Evolutionary conservation across 768 basidiomycete genomes (phyloP).

Genomic region (Phlebiopsis flavidoalba): DNA sequence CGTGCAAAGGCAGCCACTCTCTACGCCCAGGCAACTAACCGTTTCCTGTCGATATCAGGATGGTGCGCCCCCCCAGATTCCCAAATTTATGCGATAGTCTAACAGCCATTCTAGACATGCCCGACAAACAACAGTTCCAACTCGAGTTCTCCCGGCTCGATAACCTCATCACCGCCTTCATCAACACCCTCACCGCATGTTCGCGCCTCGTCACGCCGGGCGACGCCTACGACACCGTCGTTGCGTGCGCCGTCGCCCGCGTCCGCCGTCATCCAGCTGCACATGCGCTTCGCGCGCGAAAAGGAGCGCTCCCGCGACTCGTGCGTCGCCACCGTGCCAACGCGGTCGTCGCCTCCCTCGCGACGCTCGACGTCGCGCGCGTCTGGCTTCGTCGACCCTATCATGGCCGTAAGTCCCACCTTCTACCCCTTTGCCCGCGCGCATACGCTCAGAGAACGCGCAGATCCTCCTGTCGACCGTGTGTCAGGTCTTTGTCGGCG

Average conservation of each 20-base stretch:
- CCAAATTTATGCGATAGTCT: neutral
- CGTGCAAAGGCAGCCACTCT: constrained; percentile 19
- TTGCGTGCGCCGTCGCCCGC: constrained; percentile 18
- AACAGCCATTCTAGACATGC: neutral
- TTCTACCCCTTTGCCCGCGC: neutral
- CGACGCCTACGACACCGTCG: constrained; percentile 15
- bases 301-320: constrained; percentile 16
- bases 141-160: constrained; percentile 17
- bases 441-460: neutral
- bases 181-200: constrained; percentile 10
- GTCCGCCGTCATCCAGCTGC: constrained; percentile 23
- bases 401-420: constrained; percentile 23
- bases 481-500: constrained; percentile 17
- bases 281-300: constrained; percentile 12
- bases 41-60: constrained; percentile 13
- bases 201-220: neutral
- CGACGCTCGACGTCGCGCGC: constrained; percentile 11
- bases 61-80: constrained; percentile 11
- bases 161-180: constrained; percentile 14
- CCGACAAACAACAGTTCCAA: constrained; percentile 9
- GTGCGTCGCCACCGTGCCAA: constrained; percentile 17
- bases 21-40: constrained; percentile 14
- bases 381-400: constrained; percentile 18
- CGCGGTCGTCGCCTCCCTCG: constrained; percentile 13
- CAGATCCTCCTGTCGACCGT: constrained; percentile 19